Evolutionary conservation across 2,329 filamentous ascomycete species (phyloP).

Genomic region (Colletotrichum tamarilloi): DNA sequence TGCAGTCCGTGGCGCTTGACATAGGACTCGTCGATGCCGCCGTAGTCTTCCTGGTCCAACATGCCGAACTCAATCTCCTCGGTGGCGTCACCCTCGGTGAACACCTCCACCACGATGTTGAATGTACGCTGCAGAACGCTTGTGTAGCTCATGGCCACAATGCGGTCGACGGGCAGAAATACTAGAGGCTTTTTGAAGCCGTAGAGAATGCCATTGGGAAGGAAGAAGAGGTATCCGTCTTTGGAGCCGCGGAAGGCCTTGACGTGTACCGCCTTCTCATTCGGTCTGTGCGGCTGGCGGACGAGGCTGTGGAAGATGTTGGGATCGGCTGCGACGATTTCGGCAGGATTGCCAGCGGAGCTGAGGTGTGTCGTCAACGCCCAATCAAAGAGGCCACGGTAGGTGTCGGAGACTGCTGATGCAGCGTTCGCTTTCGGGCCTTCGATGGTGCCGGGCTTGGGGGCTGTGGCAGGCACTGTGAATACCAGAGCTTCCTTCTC

Average conservation of each 20-base stretch:
- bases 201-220: conserved; percentile 75
- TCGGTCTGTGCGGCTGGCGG: conserved; percentile 67
- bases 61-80: conserved; percentile 76
- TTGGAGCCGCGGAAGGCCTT: conserved; percentile 75
- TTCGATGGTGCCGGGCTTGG: conserved; percentile 68
- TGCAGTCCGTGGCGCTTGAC: conserved; percentile 70
- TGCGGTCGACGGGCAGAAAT: conserved; percentile 70
- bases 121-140: conserved; percentile 76
- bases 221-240: conserved; percentile 75
- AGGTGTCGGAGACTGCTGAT: conserved; percentile 67
- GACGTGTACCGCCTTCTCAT: conserved; percentile 73
- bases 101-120: conserved; percentile 73
- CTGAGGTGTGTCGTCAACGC: conserved; percentile 65
- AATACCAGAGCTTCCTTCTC: conserved; percentile 71
- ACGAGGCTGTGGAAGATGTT: conserved; percentile 67
- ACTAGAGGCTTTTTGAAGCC: conserved; percentile 77
- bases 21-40: conserved; percentile 71
- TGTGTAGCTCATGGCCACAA: conserved; percentile 74
- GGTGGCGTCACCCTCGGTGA: conserved; percentile 58
- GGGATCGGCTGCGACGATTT: conserved; percentile 64
- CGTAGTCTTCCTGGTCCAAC: conserved; percentile 77
- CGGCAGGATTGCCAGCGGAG: conserved; percentile 57
- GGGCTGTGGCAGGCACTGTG: conserved; percentile 68
- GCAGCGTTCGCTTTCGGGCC: conserved; percentile 63
- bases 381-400: conserved; percentile 70